Base-by-base conservation (phyloP, 139 green algal genomes). In the Volvox africanus region DNA sequence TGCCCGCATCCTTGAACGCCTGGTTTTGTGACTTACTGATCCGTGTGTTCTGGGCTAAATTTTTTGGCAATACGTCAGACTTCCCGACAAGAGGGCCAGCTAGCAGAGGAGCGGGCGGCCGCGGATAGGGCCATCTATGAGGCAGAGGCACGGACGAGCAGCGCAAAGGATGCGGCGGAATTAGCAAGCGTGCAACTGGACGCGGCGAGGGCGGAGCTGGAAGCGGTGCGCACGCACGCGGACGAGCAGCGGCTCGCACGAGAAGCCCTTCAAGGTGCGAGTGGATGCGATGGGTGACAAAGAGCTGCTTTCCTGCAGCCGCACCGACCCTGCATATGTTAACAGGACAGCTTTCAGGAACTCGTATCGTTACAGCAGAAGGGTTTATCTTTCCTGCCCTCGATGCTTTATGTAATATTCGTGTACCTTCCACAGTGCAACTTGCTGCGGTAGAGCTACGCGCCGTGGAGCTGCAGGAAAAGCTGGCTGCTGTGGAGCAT, bases 191-290 rank as follows among this genome's bases (percentile, higher is more conserved):
- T 30, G 85, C 85, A 89, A 68, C 85, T 89, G 69, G 85, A 82
- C 28, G 85, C 85, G n/a, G 85, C 85, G 28, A 75, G 85, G 5
- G 85, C 85, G 17, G 85, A 89, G 85, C 69, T 82, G 26, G 69
- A 79, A 50, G 85, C 14, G 26, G 85, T 89, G n/a, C 68, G 85
- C 6, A 9, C 55, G n/a, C 85, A 89, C 68, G 85, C 85, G 16
- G 85, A 89, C 1, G 85, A 89, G 85, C 85, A 89, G 85, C 85
- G 85, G 16, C 17, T 28, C 19, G 36, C 37, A 16, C 69, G 85
- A 11, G 85, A 89, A 68, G 28, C 85, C n/a, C 37, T 89, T 16
- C 36, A 71, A 30, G 85, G 85, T 89, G 35, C 0, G 65, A 1
- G 61, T 28, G 76, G 26, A 80, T 22, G 73, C 24, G 44, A 5